Evolutionary conservation across 2,329 filamentous ascomycete species (phyloP), one percentile per base, ranked within the genome.

Genomic region (Cadophora sp.): DNA sequence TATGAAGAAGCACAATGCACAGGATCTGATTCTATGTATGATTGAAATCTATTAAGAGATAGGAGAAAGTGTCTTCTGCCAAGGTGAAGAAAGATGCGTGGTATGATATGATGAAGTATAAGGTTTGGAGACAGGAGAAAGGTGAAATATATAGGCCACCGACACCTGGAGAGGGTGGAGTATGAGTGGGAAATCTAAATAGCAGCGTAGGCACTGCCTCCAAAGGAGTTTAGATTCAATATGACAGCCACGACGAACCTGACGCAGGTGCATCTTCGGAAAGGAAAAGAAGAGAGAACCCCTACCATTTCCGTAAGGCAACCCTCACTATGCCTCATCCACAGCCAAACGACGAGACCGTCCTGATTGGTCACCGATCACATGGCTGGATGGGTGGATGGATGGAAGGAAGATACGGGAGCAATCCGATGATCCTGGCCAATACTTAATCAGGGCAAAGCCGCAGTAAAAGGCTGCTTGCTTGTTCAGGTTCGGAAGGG

Each of bases 121-220:
- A 27, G 43, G 40, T 55, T 46, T 66, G 43, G 55, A 65, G 46
- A 65, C 34, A 40, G 16, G 48, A 65, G 34, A 27, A 37, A 66
- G 61, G 50, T 22, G 29, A 66, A 34, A 61, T 71, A 72, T 71
- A 71, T 72, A 73, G 71, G 68, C 62, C 65, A 55, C 64, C 65
- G 51, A 27, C 19, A 67, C 7, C 40, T 70, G 43, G 58, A 68
- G 62, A 63, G 55, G 65, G 69, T 64, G 66, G 59, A 48, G 60
- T 43, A 65, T 55, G 61, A 53, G 56, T 66, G 59, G 53, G 61
- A 53, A 37, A 53, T 53, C 24, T 61, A 62, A 59, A 69, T 65
- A 67, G 69, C 46, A 66, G 61, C 56, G 65, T 31, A 68, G 65
- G 73, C 74, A 76, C 72, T 69, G 74, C 74, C 74, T 73, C 73